These are phyloP conservation scores for Phlyctochytrium planicorne DNA, from an alignment of 192 early-diverging fungal species.

Conservation along the genomic window DNA sequence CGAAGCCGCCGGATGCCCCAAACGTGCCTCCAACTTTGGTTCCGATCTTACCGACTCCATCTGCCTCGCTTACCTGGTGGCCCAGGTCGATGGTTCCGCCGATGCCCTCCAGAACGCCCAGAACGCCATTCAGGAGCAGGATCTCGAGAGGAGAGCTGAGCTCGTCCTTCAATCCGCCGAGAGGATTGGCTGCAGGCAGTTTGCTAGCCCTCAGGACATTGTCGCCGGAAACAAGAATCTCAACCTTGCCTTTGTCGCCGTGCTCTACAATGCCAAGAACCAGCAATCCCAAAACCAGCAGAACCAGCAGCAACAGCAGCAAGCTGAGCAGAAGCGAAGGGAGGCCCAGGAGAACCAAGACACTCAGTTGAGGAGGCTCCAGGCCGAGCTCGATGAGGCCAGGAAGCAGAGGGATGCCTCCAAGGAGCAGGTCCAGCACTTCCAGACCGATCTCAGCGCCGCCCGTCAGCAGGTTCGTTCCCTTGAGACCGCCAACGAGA, in stretches of 20 bases:
- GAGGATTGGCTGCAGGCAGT: constrained; percentile 39
- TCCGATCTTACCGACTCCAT: constrained; percentile 24
- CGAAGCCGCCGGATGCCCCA: constrained; percentile 5
- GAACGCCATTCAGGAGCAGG: constrained; percentile 6
- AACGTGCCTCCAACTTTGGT: constrained; percentile 28
- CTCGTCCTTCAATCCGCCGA: constrained; percentile 32
- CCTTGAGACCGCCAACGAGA: constrained; percentile 5
- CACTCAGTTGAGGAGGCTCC: constrained; percentile 7
- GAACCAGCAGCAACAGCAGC: background rate
- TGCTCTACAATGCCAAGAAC: constrained; percentile 36
- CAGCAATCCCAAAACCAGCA: constrained; percentile 12
- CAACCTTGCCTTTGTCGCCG: constrained; percentile 44
- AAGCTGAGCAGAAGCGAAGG: background rate
- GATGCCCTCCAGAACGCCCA: background rate
- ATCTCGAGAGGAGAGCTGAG: constrained; percentile 33
- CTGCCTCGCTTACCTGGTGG: constrained; percentile 25
- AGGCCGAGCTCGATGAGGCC: constrained; percentile 14
- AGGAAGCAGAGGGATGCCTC: background rate
- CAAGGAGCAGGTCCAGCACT: background rate
- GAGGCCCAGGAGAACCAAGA: constrained; percentile 20
- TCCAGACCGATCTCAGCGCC: constrained; percentile 1
- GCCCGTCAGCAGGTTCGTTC: constrained; percentile 6
- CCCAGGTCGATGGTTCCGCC: constrained; percentile 16
- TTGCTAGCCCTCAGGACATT: constrained; percentile 32
- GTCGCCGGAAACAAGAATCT: constrained; percentile 43